Evolutionary conservation across 805 yeast genomes (phyloP), one percentile per base, ranked within the genome.

Genomic region (Schwanniomyces pseudopolymorphus): DNA sequence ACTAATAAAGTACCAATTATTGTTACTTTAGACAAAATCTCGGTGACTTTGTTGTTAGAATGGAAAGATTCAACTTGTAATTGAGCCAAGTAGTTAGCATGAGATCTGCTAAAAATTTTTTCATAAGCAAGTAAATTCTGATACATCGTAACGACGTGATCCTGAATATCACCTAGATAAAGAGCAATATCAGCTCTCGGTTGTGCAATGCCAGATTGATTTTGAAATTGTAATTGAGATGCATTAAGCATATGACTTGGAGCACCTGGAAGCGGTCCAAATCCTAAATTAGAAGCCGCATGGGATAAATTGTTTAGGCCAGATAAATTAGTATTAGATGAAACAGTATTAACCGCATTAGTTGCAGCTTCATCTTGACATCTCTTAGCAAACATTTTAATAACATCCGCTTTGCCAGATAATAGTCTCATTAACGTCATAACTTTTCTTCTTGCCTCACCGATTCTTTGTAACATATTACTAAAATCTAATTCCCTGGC

Each of bases 71-170:
- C 96, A 37, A 92, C 97, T 68, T 91, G 97, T 55, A 92, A 72
- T 60, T 90, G 97, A 0, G 97, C 97, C 63, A 92, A 73, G 64
- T 92, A 92, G 60, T 91, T 92, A 14, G 96, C 79, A 64, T 92
- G 97, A 1, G 96, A 85, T 55, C 97, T 79, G 39, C 95, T 84
- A 62, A 92, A 86, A 58, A 92, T 92, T 77, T 91, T 91, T 63
- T 92, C 99, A 61, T 89, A 91, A 3, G 96, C 87, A 37, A 85
- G 67, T 61, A 92, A 76, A 60, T 89, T 91, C 69, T 90, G 97
- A 67, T 83, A 87, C 97, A 92, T 92, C 14, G 98, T 92, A 48
- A 91, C 84, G 59, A 92, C 87, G 79, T 91, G 98, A 76, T 91
- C 97, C 69, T 90, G 97, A 61, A 91, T 91, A 80, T 91, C 98